Evolutionary conservation across 2,329 filamentous ascomycete species (phyloP), one percentile per base, ranked within the genome.

Genomic region (Cladorrhinum sp.): DNA sequence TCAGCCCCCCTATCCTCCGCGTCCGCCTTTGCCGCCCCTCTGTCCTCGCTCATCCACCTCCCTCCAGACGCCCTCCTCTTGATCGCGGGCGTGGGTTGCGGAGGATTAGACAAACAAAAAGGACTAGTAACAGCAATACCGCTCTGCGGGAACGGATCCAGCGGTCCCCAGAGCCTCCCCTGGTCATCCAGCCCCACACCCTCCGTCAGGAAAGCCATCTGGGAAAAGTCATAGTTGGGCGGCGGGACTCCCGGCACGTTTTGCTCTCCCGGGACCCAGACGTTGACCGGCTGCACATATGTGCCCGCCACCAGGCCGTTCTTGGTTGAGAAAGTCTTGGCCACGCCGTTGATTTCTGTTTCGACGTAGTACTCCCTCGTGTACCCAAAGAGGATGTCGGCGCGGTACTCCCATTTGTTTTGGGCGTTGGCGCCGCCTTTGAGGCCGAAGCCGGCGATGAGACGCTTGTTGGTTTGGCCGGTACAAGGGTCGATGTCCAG

Each of bases 401-500:
- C 71, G 41, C 72, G 71, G 65, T 73, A 74, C 56, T 74, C 69
- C 48, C 74, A 75, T 62, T 72, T 73, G 65, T 72, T 73, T 63
- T 74, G 73, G 25, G 67, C 67, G 58, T 74, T 74, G 50, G 64
- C 65, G n/a, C 71, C 71, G 2, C 68, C 71, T 24, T 69, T 68
- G 20, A 75, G 62, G 7, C 69, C 70, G 38, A 73, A 63, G 1
- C 68, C 67, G 5, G 72, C 72, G 12, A 75, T 65, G 55, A 75
- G 71, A 27, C 73, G 72, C 57, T 74, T 70, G 1, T 66, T 70
- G n/a, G 65, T 63, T 0, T 60, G 65, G 7, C 73, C 73, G 1
- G 72, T 75, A 65, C 73, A 76, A 2, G 73, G 71, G 62, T 75
- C 67, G 27, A 72, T 64, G 41, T 75, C 74, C 65, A 74, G 70